These are phyloP conservation scores for Fusarium tuaranense DNA, from an alignment of 2,329 filamentous ascomycete genomes.

Conservation along the genomic window DNA sequence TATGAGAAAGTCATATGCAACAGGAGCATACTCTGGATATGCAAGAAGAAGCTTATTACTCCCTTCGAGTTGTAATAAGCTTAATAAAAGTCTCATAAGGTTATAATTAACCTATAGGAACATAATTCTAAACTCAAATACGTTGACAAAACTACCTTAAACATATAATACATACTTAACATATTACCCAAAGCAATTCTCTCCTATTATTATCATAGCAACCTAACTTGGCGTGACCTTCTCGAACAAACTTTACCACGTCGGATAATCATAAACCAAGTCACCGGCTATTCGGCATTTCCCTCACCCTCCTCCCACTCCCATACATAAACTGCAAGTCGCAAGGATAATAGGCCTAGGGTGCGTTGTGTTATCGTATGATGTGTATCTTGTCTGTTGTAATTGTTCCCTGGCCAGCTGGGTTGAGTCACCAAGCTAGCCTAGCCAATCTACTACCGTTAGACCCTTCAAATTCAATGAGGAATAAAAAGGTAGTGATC, in stretches of 20 bases:
- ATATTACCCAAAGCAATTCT: neutral
- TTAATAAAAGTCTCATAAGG: neutral
- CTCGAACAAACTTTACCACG: neutral
- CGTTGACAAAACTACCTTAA: neutral
- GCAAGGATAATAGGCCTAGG: too few relatives aligned
- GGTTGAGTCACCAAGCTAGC: too few relatives aligned
- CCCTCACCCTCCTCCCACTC: too few relatives aligned
- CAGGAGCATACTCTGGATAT: neutral
- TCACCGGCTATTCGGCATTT: neutral
- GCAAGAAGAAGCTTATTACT: neutral
- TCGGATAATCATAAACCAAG: neutral
- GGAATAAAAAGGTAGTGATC: neutral
- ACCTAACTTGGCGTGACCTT: too few relatives aligned
- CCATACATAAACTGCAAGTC: too few relatives aligned
- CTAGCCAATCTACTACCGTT: too few relatives aligned
- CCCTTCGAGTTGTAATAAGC: neutral
- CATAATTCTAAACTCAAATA: neutral
- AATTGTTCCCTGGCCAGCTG: too few relatives aligned
- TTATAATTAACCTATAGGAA: neutral
- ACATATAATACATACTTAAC: too few relatives aligned
- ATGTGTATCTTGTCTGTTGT: too few relatives aligned
- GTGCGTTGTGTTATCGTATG: too few relatives aligned
- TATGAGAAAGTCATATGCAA: neutral
- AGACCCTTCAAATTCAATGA: too few relatives aligned
- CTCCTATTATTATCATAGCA: neutral